These are phyloP conservation scores for Geotrichum macrosporum DNA, from an alignment of 1,139 yeast genomes.

Conservation along the genomic window DNA sequence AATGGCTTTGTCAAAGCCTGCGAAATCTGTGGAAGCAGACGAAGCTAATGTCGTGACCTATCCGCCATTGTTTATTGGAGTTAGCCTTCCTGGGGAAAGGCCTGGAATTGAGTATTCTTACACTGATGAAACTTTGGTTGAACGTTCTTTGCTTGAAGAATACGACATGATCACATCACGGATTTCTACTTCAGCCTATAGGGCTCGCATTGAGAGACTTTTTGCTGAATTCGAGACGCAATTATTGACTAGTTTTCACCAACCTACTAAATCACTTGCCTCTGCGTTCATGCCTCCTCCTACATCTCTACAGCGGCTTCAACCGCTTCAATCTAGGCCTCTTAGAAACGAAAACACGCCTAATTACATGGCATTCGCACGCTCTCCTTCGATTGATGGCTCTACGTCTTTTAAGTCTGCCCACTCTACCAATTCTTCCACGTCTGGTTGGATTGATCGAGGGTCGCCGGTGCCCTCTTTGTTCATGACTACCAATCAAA, in stretches of 20 bases:
- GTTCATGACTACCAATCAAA: slow-evolving; percentile 5
- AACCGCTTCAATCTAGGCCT: slow-evolving; percentile 14
- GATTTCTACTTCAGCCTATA: slow-evolving; percentile 35
- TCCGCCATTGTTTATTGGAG: slow-evolving; percentile 35
- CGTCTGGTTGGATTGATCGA: slow-evolving; percentile 9
- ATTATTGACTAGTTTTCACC: slow-evolving; percentile 2
- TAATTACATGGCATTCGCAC: slow-evolving; percentile 7
- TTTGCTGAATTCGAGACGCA: slow-evolving; percentile 27
- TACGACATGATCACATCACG: slow-evolving; percentile 40
- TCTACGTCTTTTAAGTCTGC: slow-evolving; percentile 14
- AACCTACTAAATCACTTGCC: slow-evolving; percentile 2
- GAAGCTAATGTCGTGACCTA: neutral
- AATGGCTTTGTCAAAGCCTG: neutral
- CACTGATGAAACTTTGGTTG: slow-evolving; percentile 34
- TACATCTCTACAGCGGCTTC: slow-evolving; percentile 11
- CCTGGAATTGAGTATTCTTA: slow-evolving; percentile 33
- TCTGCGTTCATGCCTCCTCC: slow-evolving; percentile 7
- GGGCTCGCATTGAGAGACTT: slow-evolving; percentile 32
- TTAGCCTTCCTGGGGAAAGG: slow-evolving; percentile 37
- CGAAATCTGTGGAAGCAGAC: neutral
- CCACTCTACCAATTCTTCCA: slow-evolving; percentile 10
- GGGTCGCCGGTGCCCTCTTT: slow-evolving; percentile 19
- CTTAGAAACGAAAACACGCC: slow-evolving; percentile 14
- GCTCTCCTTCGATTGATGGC: slow-evolving; percentile 16
- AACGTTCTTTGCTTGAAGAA: slow-evolving; percentile 28